phyloP scores from a whole-genome alignment of 306 rosid genomes.

The Canavalia gladiata region DNA sequence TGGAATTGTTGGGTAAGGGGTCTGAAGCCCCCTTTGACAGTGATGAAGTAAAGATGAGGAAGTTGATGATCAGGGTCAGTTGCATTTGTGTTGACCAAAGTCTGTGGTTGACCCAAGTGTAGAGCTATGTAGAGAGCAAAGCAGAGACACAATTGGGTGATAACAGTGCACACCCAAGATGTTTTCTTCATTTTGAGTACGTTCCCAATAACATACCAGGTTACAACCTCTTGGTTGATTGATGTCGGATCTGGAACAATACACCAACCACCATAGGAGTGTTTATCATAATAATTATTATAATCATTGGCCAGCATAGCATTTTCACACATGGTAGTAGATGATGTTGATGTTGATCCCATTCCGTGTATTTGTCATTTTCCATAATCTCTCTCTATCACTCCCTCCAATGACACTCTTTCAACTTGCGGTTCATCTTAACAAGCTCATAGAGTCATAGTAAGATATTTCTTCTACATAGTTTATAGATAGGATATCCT shows the following conservation, averaged over 20 bases:
- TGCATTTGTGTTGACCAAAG: conserved; percentile 32
- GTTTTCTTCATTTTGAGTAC: conserved; percentile 54
- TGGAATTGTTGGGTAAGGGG: conserved; percentile 58
- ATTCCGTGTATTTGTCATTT: too few relatives aligned
- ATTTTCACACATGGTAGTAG: too few relatives aligned
- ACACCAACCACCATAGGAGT: not conserved
- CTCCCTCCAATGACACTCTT: too few relatives aligned
- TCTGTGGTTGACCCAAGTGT: conserved; percentile 60
- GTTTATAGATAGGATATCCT: too few relatives aligned
- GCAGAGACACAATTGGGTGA: conserved; percentile 63
- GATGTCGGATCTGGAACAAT: not conserved
- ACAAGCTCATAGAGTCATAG: too few relatives aligned
- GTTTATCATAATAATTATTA: too few relatives aligned
- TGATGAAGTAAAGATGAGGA: conserved; percentile 62
- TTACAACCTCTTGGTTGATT: not conserved
- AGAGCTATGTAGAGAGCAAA: conserved; percentile 61
- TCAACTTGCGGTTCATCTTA: too few relatives aligned
- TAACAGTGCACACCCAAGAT: conserved; percentile 60
- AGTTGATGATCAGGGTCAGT: not conserved
- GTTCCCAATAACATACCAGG: not conserved
- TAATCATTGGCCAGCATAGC: too few relatives aligned
- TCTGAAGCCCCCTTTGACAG: conserved; percentile 72
- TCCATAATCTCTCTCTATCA: too few relatives aligned
- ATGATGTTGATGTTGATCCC: too few relatives aligned
- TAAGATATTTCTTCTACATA: too few relatives aligned